These are phyloP conservation scores for Malassezia psittaci DNA, from an alignment of 1,284 basidiomycete genomes.

Conservation along the genomic window DNA sequence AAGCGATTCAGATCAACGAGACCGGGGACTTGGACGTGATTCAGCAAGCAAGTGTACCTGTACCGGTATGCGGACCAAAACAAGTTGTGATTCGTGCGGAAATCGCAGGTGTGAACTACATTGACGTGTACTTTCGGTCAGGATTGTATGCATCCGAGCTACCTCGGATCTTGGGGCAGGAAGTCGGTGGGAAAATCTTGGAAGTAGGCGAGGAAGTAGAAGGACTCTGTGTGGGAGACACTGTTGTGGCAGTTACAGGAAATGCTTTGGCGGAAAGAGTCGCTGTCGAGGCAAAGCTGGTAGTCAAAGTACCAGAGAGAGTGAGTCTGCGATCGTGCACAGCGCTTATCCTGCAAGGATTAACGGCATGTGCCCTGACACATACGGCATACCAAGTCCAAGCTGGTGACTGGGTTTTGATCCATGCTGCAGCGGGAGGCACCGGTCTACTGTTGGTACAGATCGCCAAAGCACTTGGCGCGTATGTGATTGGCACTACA, in stretches of 20 bases:
- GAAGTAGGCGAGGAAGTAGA: constrained; percentile 51
- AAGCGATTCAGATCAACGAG: constrained; percentile 52
- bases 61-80: constrained; percentile 57
- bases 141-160: constrained; percentile 55
- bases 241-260: constrained; percentile 56
- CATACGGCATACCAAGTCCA: constrained; percentile 75
- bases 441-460: constrained; percentile 54
- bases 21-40: constrained; percentile 70
- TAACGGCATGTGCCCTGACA: constrained; percentile 70
- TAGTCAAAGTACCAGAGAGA: constrained; percentile 53
- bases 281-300: constrained; percentile 58
- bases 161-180: constrained; percentile 68
- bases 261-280: constrained; percentile 66
- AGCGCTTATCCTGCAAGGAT: constrained; percentile 61
- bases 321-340: constrained; percentile 62
- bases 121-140: constrained; percentile 57
- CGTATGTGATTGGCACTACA: constrained; percentile 85
- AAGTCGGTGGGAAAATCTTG: constrained; percentile 66
- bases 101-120: constrained; percentile 49
- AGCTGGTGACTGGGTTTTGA: constrained; percentile 56
- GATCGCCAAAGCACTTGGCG: constrained; percentile 56
- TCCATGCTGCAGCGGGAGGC: constrained; percentile 81
- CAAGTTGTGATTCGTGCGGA: constrained; percentile 71
- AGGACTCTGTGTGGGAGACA: constrained; percentile 56
- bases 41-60: constrained; percentile 56